Conservation (phyloP, 208 protist species). For the Trypanosoma cruzi region DNA sequence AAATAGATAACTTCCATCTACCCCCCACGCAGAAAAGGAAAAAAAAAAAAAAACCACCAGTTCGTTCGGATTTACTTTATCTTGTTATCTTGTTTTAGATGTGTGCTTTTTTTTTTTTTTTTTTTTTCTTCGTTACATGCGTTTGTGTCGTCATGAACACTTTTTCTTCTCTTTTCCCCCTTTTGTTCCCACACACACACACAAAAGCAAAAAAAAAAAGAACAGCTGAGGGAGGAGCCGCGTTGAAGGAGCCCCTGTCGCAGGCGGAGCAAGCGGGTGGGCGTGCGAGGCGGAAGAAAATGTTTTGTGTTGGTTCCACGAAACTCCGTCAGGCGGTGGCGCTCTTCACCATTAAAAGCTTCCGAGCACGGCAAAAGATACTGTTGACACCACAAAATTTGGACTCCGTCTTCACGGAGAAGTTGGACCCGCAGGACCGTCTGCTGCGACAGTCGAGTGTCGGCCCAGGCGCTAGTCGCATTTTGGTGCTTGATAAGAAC, state of each 20-base stretch:
- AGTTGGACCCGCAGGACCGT: conserved; percentile 54
- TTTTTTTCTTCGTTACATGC: background rate
- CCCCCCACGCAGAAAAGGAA: background rate
- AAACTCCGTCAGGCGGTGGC: conserved; percentile 57
- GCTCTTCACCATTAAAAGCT: conserved; percentile 84
- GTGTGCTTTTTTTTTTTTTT: background rate
- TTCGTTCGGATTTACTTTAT: background rate
- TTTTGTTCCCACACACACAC: background rate
- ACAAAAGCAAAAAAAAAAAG: background rate
- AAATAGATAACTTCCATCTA: background rate
- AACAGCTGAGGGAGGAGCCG: too few species aligned
- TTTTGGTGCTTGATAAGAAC: conserved; percentile 81
- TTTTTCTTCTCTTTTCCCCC: conserved; percentile 8
- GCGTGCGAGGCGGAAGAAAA: conserved; percentile 1
- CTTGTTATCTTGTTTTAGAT: background rate
- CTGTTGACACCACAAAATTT: conserved; percentile 45
- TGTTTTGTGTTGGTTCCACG: conserved; percentile 13
- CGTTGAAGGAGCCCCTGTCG: too few species aligned
- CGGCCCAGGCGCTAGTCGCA: conserved; percentile 55
- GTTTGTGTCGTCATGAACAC: conserved; percentile 12
- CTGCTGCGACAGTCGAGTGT: conserved; percentile 72
- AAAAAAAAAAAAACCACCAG: background rate
- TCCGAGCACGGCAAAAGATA: conserved; percentile 60
- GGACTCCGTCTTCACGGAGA: conserved; percentile 35
- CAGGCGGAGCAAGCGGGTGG: background rate